Percentiles rank a stretch among this genome's conserved stretches.
Evolutionary conservation across 2,329 filamentous ascomycete genomes (phyloP).

Genomic region (Penicillium glabrum): DNA sequence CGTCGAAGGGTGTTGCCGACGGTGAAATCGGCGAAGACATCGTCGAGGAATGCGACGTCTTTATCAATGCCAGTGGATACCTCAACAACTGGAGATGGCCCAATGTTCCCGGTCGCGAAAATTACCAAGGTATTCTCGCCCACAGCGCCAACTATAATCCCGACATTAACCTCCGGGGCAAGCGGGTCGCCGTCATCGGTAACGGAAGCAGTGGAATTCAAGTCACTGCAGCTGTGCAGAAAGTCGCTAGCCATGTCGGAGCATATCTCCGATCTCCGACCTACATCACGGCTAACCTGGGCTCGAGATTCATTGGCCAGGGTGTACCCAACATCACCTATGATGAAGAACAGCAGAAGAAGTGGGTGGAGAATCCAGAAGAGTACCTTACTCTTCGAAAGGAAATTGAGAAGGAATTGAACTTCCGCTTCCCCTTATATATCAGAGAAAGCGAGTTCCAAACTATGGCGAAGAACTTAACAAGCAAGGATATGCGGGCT

Average conservation of each 20-base stretch:
- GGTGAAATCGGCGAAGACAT: neutral
- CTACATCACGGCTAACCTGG: conserved; percentile 26
- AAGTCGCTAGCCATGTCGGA: conserved; percentile 2
- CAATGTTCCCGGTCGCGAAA: neutral
- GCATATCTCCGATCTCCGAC: conserved; percentile 32
- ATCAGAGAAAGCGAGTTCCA: neutral
- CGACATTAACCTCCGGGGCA: neutral
- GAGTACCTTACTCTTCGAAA: conserved; percentile 5
- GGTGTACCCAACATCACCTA: conserved; percentile 22
- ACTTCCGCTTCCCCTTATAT: neutral
- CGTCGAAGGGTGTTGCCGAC: neutral
- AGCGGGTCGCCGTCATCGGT: neutral
- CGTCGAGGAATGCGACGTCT: too few relatives aligned
- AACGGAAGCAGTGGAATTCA: neutral
- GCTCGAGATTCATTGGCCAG: conserved; percentile 22
- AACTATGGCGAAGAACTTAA: neutral
- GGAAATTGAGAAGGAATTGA: conserved; percentile 2
- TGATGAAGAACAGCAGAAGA: conserved; percentile 22
- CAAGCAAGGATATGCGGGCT: neutral
- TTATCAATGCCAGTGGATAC: too few relatives aligned
- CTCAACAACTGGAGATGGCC: neutral
- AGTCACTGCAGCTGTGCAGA: neutral
- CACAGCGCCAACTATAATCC: neutral
- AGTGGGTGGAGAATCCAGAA: conserved; percentile 18
- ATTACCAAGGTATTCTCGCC: neutral